These are phyloP conservation scores for Oxyria digyna DNA, from an alignment of 148 eudicot species.

Conservation along the genomic window DNA sequence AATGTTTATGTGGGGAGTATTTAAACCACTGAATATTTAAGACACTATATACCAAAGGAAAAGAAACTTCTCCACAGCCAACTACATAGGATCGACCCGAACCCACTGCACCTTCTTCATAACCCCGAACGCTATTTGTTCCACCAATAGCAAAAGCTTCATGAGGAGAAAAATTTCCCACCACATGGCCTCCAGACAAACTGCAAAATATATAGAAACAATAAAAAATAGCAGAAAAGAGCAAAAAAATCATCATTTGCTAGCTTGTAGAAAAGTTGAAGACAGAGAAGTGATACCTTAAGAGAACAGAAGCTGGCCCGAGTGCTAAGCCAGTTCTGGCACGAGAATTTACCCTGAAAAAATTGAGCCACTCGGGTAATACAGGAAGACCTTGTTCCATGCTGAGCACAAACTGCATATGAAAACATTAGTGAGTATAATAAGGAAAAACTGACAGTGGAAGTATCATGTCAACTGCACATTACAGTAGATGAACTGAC, in stretches of 20 bases:
- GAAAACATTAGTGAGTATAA: conserved; percentile 1
- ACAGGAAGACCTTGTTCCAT: conserved; percentile 98
- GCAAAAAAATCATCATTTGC: background rate
- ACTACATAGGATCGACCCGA: conserved; percentile 82
- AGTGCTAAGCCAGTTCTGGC: conserved; percentile 63
- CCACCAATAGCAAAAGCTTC: conserved; percentile 99
- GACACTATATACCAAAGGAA: conserved; percentile 53
- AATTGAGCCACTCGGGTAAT: conserved; percentile 73
- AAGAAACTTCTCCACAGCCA: conserved; percentile 91
- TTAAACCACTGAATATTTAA: too few relatives aligned
- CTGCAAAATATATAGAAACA: too few relatives aligned
- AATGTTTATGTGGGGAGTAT: too few relatives aligned
- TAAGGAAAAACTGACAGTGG: background rate
- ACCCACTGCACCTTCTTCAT: conserved; percentile 97
- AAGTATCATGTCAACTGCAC: background rate
- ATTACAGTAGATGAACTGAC: conserved; percentile 28
- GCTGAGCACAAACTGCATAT: conserved; percentile 70
- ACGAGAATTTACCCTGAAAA: conserved; percentile 84
- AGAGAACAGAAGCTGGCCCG: conserved; percentile 60
- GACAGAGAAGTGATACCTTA: conserved; percentile 35
- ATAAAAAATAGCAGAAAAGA: background rate
- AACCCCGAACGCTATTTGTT: conserved; percentile 95
- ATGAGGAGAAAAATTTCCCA: conserved; percentile 92
- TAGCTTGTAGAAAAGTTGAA: background rate
- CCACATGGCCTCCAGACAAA: conserved; percentile 85